Conservation (phyloP, 257 asterid genomes). For the Nicotiana sylvestris region DNA sequence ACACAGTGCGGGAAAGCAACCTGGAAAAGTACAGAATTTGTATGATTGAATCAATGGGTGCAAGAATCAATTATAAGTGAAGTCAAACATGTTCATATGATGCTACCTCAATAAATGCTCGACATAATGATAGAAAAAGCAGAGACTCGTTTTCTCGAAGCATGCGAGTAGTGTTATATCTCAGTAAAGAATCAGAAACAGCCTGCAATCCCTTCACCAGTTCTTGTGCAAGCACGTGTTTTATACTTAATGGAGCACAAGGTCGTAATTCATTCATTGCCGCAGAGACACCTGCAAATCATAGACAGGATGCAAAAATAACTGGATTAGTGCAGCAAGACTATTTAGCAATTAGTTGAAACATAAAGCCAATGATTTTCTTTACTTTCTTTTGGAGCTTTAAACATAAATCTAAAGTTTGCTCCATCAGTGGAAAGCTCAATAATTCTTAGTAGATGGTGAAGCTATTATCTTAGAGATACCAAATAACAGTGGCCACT, state of each 20-base stretch:
- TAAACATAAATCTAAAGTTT: not conserved
- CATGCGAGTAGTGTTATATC: constrained; percentile 89
- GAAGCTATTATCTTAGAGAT: not conserved
- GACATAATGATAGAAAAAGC: constrained; percentile 86
- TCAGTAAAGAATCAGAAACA: constrained; percentile 76
- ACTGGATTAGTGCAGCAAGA: not conserved
- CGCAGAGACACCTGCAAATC: constrained; percentile 76
- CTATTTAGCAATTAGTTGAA: not conserved
- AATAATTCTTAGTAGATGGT: not conserved
- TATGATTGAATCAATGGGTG: not conserved
- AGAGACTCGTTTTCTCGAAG: constrained; percentile 70
- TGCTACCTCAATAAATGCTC: constrained; percentile 75
- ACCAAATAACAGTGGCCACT: not conserved
- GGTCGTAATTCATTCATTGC: constrained; percentile 98
- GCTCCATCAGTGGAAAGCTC: not conserved
- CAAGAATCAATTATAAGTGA: not conserved
- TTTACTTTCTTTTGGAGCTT: not conserved
- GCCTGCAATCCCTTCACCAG: constrained; percentile 52
- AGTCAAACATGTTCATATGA: constrained; percentile 12
- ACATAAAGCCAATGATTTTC: not conserved
- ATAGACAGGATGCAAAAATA: constrained; percentile 8
- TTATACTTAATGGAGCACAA: constrained; percentile 84
- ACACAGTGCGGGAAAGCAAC: constrained; percentile 80
- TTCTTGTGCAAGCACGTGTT: constrained; percentile 52
- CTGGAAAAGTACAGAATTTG: constrained; percentile 28